Evolutionary conservation across 306 rosid genomes (phyloP).

Genomic region (Prunus campanulata): DNA sequence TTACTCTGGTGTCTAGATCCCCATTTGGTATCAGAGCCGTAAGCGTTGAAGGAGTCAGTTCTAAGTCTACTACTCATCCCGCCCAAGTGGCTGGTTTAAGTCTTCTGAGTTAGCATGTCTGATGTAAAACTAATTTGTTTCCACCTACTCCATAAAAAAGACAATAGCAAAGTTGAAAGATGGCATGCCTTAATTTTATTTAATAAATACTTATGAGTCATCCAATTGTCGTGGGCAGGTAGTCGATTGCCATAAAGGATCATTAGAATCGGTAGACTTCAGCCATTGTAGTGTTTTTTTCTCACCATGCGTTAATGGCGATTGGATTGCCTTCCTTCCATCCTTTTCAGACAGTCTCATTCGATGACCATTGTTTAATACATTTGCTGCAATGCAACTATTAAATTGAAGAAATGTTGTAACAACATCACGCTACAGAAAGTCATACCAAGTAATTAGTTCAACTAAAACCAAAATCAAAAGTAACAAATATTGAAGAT

Average conservation of each 20-base stretch:
- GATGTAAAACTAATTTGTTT: too few relatives aligned
- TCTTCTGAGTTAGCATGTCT: too few relatives aligned
- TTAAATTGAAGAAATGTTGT: not conserved
- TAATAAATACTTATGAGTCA: not conserved
- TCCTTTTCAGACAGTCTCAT: not conserved
- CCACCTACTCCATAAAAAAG: too few relatives aligned
- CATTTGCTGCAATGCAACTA: not conserved
- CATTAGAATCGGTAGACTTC: not conserved
- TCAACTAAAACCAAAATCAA: too few relatives aligned
- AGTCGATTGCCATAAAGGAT: not conserved
- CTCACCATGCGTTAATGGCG: not conserved
- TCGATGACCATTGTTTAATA: not conserved
- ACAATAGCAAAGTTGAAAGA: too few relatives aligned
- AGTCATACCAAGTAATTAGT: not conserved
- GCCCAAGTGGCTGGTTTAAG: too few relatives aligned
- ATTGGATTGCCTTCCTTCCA: not conserved
- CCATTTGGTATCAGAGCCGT: too few relatives aligned
- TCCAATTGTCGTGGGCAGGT: not conserved
- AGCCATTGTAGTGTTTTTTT: not conserved
- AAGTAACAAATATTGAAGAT: too few relatives aligned
- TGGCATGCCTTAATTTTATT: too few relatives aligned
- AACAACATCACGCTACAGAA: not conserved
- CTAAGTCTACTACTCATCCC: too few relatives aligned
- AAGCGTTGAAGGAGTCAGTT: too few relatives aligned
- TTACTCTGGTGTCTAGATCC: too few relatives aligned